Base-by-base conservation (phyloP, 495 filamentous ascomycete genomes). In the Penicillium waksmanii region DNA sequence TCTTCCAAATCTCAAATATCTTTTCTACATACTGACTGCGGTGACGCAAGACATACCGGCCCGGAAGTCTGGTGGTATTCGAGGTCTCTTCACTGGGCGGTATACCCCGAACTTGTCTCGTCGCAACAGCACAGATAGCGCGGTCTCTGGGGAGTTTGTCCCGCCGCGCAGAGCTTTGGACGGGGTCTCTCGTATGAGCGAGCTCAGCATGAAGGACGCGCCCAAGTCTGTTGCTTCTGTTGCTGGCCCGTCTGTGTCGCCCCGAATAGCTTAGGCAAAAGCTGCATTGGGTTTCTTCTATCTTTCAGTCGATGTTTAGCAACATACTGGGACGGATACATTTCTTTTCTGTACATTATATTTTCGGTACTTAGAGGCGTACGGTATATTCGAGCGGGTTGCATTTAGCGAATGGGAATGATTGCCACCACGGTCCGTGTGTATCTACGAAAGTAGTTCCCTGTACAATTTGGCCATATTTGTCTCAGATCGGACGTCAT, bases 1-100 rank as follows among this genome's bases (percentile, higher is more conserved):
- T 3, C 77, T 97, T 15, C 91, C 92, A 38, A 98, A 98, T 65
- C 74, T 98, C 18, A 96, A 96, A 73, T 96, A 96, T 60, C 74
- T 97, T n/a, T 77, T 97, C 3, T 96, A 91, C 60, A 87, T 96
- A 4, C 86, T 92, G 46, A 91, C 89, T 19, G 89, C 91, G 0
- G 89, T 89, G 1, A 86, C 81, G 43, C 84, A 89, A 15, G 91
- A 95, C 62, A 73, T 96, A 13, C 92, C 91, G 0, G 86, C 84
- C 21, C 75, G 93, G 15, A 96, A 94, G 68, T 83, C 83, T 34
- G 91, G 92, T 8, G 91, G 90, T 1, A 82, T 95, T 4, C 80
- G 85, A 51, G 90, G 87, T 0, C 72, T 94, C 34, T 58, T 75
- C 36, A 60, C 71, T 7, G 76, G 75, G 4, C 62, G 69, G 3